Evolutionary conservation across 495 filamentous ascomycete species (phyloP).

Genomic region (Acidomyces sp.): DNA sequence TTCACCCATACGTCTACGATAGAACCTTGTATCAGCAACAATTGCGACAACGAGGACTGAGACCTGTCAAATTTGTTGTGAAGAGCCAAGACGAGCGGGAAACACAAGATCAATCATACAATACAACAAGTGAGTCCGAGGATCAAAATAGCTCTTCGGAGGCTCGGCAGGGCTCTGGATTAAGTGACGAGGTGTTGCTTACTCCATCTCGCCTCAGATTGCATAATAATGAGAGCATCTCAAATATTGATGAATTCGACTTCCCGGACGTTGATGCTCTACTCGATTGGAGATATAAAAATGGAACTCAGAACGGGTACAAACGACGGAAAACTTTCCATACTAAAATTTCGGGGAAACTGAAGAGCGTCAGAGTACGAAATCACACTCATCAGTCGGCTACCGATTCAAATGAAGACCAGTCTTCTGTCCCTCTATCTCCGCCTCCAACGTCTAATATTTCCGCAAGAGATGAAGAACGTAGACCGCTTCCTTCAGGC

Average conservation of each 20-base stretch:
- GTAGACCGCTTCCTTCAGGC: not conserved
- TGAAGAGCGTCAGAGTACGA: too few species aligned
- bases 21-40: slow-evolving; percentile 23
- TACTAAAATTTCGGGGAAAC: not conserved
- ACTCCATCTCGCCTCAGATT: too few species aligned
- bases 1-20: slow-evolving; percentile 30
- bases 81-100: slow-evolving; percentile 4
- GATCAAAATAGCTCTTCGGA: too few species aligned
- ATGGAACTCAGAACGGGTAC: slow-evolving; percentile 1
- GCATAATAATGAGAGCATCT: too few species aligned
- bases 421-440: slow-evolving; percentile 25
- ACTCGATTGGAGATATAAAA: slow-evolving; percentile 1
- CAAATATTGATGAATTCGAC: too few species aligned
- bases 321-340: slow-evolving; percentile 20
- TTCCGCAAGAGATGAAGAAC: not conserved
- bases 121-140: too few species aligned
- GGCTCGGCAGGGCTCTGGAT: too few species aligned
- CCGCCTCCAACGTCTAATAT: slow-evolving; percentile 31
- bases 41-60: slow-evolving; percentile 23
- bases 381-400: not conserved
- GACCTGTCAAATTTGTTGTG: slow-evolving; percentile 17
- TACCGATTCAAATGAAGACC: slow-evolving; percentile 1
- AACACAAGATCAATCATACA: slow-evolving; percentile 8
- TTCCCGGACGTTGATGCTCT: slow-evolving; percentile 19
- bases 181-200: too few species aligned